Evolutionary conservation across 1,284 basidiomycete species (phyloP).

Genomic region (Waitea zeae): DNA sequence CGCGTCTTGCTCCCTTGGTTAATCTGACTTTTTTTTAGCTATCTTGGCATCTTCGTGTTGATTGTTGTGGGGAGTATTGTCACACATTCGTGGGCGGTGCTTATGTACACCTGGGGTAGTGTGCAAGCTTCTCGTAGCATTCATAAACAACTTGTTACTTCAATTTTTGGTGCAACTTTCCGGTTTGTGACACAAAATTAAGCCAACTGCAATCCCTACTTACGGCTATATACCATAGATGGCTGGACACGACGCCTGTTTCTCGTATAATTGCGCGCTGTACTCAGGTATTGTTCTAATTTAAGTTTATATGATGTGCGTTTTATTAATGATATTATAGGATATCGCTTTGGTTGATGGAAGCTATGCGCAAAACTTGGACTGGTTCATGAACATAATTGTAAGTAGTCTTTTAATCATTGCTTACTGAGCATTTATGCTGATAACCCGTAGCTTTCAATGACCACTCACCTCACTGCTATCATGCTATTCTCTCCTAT

Average conservation of each 20-base stretch:
- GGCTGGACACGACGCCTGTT: conserved; percentile 38
- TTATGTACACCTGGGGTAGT: conserved; percentile 21
- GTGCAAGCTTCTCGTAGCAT: conserved; percentile 35
- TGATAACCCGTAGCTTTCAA: no score
- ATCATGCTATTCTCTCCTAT: no score
- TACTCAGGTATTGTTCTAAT: conserved; percentile 42
- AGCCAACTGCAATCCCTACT: not conserved
- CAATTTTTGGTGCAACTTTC: conserved; percentile 37
- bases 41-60: not conserved
- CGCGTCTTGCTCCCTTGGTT: not conserved
- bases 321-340: no score
- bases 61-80: not conserved
- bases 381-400: conserved; percentile 13
- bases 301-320: no score
- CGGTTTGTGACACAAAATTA: conserved; percentile 12
- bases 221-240: conserved; percentile 11
- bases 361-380: no score
- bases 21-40: not conserved
- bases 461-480: no score
- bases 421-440: conserved; percentile 28
- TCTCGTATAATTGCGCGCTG: conserved; percentile 40
- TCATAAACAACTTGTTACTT: conserved; percentile 35
- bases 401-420: conserved; percentile 19
- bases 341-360: no score
- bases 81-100: conserved; percentile 7